Evolutionary conservation across 805 yeast species (phyloP), one percentile per base, ranked within the genome.

Genomic region (Saturnispora kantuleensis): DNA sequence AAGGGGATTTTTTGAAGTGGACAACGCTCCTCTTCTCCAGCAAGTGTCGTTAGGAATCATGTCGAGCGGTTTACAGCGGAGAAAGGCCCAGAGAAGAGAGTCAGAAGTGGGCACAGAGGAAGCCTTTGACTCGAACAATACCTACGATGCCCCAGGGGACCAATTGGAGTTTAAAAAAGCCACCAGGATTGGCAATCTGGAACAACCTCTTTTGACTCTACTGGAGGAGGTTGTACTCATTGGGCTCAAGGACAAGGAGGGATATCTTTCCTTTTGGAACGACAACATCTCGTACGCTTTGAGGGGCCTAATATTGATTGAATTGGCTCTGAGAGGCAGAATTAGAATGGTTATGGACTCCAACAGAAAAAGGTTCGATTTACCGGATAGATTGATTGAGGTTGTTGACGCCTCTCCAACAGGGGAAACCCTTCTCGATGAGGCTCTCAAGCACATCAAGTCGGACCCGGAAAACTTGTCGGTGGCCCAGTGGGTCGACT

Each of bases 261-360:
- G 98, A 10, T 88, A 90, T 63, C 70, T 93, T 38, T 87, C 96
- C 28, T 93, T 93, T 66, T 93, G 98, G 98, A 93, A 93, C 61
- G 98, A 93, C 65, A 89, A 87, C 64, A 89, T 93, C 44, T 87
- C 97, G 18, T 93, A 93, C 66, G 96, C 97, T 1, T 72, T 93
- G 48, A 79, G 98, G 56, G 98, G 98, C 10, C 84, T 96, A 61
- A 90, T 93, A 48, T 58, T 93, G 44, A 74, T 93, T 60, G 98
- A 93, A 64, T 73, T 93, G 64, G 96, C 97, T 2, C 77, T 93
- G 56, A 77, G 97, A 54, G 89, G 88, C 47, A 84, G 85, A 58
- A 86, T 93, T 56, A 74, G 88, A 44, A 78, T 93, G 70, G 83
- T 88, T 41, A 86, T 86, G 58, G 98, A 93, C 60, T 88, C 97